A percentile compares a stretch with the other conserved stretches of the same genome.
These are phyloP conservation scores for Bipolaris victoriae DNA, from an alignment of 2,329 filamentous ascomycete genomes.

Conservation along the genomic window DNA sequence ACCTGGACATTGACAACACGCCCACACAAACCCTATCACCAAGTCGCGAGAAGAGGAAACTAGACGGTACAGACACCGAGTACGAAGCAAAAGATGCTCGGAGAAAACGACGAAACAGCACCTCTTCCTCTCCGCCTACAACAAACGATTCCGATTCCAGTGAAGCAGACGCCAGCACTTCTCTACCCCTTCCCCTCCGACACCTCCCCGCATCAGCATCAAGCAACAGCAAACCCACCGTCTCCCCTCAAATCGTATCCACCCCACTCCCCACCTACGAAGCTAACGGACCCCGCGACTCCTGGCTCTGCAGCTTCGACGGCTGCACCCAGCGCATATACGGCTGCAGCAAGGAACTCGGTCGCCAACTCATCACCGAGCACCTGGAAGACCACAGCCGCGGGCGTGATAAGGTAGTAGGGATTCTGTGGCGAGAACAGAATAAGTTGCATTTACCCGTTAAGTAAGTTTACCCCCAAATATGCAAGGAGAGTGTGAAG, in stretches of 20 bases:
- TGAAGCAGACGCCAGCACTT: slow-evolving; percentile 19
- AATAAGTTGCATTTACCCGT: slow-evolving; percentile 49
- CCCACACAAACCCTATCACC: slow-evolving; percentile 38
- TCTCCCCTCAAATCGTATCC: slow-evolving; percentile 34
- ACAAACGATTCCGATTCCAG: slow-evolving; percentile 22
- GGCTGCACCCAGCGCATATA: slow-evolving; percentile 70
- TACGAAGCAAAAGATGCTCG: slow-evolving; percentile 23
- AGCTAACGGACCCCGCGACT: slow-evolving; percentile 63
- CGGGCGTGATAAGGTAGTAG: slow-evolving; percentile 58
- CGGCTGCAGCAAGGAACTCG: slow-evolving; percentile 62
- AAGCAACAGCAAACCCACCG: slow-evolving; percentile 15
- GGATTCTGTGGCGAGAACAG: slow-evolving; percentile 62
- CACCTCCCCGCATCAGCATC: slow-evolving; percentile 19
- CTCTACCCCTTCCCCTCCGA: slow-evolving; percentile 36
- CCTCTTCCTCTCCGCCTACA: slow-evolving; percentile 32
- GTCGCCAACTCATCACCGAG: slow-evolving; percentile 62
- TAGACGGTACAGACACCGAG: slow-evolving; percentile 18
- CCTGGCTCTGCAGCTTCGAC: slow-evolving; percentile 70
- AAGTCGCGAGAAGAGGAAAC: slow-evolving; percentile 39
- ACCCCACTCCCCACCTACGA: slow-evolving; percentile 44
- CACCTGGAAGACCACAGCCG: slow-evolving; percentile 68
- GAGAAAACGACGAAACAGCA: slow-evolving; percentile 39
- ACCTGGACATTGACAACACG: slow-evolving; percentile 35
- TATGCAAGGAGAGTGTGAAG: not conserved
- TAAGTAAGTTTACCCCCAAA: slow-evolving; percentile 31